Conservation (phyloP, 2,329 filamentous ascomycete genomes). For the Thielaviopsis euricoi region DNA sequence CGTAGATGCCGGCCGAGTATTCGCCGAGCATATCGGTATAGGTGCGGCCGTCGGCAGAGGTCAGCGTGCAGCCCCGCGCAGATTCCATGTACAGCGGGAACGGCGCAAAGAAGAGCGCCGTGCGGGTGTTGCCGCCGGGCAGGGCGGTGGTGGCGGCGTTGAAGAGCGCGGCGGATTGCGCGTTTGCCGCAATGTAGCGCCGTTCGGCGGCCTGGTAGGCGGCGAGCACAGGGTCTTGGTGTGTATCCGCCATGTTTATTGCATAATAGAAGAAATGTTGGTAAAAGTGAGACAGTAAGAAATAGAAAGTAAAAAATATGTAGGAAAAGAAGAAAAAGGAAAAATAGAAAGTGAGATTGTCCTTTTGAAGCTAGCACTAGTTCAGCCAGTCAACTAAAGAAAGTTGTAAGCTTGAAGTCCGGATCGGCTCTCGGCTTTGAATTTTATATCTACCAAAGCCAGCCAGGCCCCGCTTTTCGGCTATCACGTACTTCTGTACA, state of each 20-base stretch:
- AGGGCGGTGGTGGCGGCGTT: background rate
- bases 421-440: no score
- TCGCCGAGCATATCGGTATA: constrained; percentile 46
- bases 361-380: no score
- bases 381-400: no score
- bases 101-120: constrained; percentile 26
- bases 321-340: no score
- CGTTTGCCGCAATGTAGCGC: constrained; percentile 1
- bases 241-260: background rate
- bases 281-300: no score
- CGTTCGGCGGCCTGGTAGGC: constrained; percentile 5
- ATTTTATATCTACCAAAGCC: no score
- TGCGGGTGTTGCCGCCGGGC: constrained; percentile 32
- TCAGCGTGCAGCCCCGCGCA: constrained; percentile 16
- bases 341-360: no score
- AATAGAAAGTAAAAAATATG: no score
- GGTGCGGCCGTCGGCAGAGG: constrained; percentile 25
- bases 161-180: background rate
- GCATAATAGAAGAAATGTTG: background rate
- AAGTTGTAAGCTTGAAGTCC: no score
- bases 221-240: constrained; percentile 12
- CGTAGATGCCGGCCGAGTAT: constrained; percentile 48
- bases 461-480: no score
- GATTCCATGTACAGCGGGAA: constrained; percentile 22
- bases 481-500: no score